Conservation (phyloP, 495 filamentous ascomycete species). For the Lindgomyces ingoldianus region DNA sequence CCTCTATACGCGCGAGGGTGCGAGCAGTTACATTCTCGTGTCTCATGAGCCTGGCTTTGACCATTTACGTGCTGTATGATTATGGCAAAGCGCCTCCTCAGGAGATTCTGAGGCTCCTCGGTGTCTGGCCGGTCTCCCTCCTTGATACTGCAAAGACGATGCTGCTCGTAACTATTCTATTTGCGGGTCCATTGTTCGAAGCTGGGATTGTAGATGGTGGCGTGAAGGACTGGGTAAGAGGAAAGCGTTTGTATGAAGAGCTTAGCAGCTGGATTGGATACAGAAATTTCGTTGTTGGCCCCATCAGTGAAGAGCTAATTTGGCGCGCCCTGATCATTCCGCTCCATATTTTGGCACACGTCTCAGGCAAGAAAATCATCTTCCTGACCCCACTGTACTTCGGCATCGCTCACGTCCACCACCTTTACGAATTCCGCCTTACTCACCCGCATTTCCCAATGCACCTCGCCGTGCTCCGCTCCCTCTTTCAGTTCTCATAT, state of each 20-base stretch:
- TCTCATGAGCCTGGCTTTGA: slow-evolving; percentile 58
- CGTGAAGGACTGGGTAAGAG: slow-evolving; percentile 65
- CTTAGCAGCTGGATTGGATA: slow-evolving; percentile 54
- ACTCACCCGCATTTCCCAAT: slow-evolving; percentile 71
- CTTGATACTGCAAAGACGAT: slow-evolving; percentile 60
- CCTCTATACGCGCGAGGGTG: slow-evolving; percentile 85
- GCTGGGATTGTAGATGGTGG: slow-evolving; percentile 67
- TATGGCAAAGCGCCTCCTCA: slow-evolving; percentile 49
- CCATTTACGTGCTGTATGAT: slow-evolving; percentile 60
- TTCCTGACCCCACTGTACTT: slow-evolving; percentile 87
- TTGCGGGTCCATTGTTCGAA: slow-evolving; percentile 82
- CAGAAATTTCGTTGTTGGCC: slow-evolving; percentile 68
- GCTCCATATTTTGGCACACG: slow-evolving; percentile 70
- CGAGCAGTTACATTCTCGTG: slow-evolving; percentile 73
- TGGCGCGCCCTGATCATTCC: slow-evolving; percentile 85
- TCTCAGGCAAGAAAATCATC: slow-evolving; percentile 57
- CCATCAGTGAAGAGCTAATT: slow-evolving; percentile 88
- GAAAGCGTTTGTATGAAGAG: slow-evolving; percentile 23
- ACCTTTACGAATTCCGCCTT: slow-evolving; percentile 91
- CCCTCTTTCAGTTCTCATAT: slow-evolving; percentile 84
- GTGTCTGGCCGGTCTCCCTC: slow-evolving; percentile 71
- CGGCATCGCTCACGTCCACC: slow-evolving; percentile 91
- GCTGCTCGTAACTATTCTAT: slow-evolving; percentile 74
- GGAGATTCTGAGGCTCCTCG: slow-evolving; percentile 65
- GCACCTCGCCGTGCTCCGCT: slow-evolving; percentile 62